A percentile compares a stretch with the other conserved stretches of the same genome.
These are phyloP conservation scores for Schrenkiella parvula DNA, from an alignment of 345 rosid genomes.

Conservation along the genomic window DNA sequence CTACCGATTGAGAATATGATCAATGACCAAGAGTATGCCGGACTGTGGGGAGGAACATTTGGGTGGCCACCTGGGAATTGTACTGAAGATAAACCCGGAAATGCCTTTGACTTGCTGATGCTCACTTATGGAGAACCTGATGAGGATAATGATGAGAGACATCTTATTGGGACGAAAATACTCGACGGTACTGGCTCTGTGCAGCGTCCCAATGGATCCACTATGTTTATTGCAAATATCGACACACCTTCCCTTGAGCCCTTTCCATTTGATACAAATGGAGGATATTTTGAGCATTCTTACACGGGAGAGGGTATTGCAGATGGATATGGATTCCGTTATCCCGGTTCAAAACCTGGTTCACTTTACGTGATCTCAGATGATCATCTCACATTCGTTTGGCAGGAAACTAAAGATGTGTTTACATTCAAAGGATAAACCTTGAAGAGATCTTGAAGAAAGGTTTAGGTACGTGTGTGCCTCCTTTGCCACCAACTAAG, in stretches of 20 bases:
- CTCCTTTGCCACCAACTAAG: constrained; percentile 50
- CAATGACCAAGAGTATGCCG: constrained; percentile 67
- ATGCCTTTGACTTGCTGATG: constrained; percentile 72
- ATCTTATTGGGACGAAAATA: constrained; percentile 66
- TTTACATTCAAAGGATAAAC: constrained; percentile 68
- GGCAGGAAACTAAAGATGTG: constrained; percentile 64
- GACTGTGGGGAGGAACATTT: constrained; percentile 85
- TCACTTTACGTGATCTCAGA: constrained; percentile 50
- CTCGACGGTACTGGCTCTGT: constrained; percentile 70
- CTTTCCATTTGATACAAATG: constrained; percentile 70
- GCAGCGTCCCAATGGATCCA: constrained; percentile 83
- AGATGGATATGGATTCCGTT: constrained; percentile 71
- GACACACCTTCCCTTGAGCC: constrained; percentile 63
- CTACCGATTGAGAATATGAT: too few relatives aligned
- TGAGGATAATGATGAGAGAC: constrained; percentile 40
- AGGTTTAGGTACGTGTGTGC: constrained; percentile 44
- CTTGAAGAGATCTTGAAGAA: constrained; percentile 67
- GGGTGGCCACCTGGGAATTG: constrained; percentile 80
- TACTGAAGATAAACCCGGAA: constrained; percentile 65
- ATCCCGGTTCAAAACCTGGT: constrained; percentile 78
- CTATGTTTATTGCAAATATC: constrained; percentile 71
- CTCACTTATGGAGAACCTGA: constrained; percentile 66
- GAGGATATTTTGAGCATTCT: constrained; percentile 42
- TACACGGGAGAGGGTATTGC: constrained; percentile 67
- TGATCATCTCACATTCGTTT: constrained; percentile 63